These are phyloP conservation scores for Aspergillus chevalieri DNA, from an alignment of 2,329 filamentous ascomycete species.

Conservation along the genomic window DNA sequence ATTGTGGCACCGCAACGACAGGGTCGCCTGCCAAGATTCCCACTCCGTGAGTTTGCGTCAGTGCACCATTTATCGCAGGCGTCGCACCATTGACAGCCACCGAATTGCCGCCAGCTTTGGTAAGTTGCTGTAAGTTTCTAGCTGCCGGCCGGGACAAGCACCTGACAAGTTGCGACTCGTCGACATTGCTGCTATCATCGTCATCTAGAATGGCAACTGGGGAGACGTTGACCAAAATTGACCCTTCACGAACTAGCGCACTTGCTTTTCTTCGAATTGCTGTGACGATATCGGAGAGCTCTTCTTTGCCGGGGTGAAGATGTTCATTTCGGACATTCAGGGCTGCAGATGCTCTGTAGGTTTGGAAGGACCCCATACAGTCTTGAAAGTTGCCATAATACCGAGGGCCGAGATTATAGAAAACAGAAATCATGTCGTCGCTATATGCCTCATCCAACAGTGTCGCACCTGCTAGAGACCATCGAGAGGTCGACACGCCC, in stretches of 20 bases:
- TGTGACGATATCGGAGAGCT: conserved; percentile 82
- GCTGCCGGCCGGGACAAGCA: conserved; percentile 68
- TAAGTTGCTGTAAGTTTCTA: conserved; percentile 61
- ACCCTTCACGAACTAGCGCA: conserved; percentile 70
- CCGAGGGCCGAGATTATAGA: conserved; percentile 79
- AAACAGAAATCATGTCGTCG: conserved; percentile 86
- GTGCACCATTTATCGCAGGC: conserved; percentile 78
- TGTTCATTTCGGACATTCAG: conserved; percentile 88
- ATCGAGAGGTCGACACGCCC: conserved; percentile 68
- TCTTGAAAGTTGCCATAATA: conserved; percentile 98
- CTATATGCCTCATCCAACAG: conserved; percentile 81
- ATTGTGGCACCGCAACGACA: conserved; percentile 71
- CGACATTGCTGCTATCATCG: conserved; percentile 63
- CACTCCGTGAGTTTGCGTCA: conserved; percentile 74
- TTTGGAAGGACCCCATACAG: conserved; percentile 90
- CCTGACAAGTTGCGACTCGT: conserved; percentile 69
- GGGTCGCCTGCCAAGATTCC: conserved; percentile 78
- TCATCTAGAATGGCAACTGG: conserved; percentile 74
- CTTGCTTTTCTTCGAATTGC: conserved; percentile 84
- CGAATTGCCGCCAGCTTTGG: conserved; percentile 66
- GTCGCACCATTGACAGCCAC: conserved; percentile 84
- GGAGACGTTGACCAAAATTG: conserved; percentile 75
- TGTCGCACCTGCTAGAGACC: conserved; percentile 86
- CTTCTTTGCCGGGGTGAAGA: conserved; percentile 80
- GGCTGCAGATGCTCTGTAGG: conserved; percentile 86